Evolutionary conservation across 192 early-diverging fungal genomes (phyloP), one percentile per base, ranked within the genome.

Genomic region (Ambispora gerdemannii): DNA sequence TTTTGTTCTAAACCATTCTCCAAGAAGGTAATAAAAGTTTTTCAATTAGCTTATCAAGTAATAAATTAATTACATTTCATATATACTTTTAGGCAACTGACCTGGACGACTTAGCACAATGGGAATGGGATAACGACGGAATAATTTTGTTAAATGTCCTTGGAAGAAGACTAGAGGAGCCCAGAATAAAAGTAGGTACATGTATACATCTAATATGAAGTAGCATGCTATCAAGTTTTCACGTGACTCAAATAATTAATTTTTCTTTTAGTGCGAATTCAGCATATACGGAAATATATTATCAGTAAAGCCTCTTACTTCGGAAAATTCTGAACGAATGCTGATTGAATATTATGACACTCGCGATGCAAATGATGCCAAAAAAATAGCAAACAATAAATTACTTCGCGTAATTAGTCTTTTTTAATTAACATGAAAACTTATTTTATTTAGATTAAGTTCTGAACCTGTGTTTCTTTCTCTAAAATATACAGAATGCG

Each of bases 291-390:
- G 52, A 24, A 55, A 20, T 25, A 55, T 55, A 15, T 27, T 27
- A 55, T 7, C 22, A 55, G 22, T 55, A 10, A 24, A 25, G 22
- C 28, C 52, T 1, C 52, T 13, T 2, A 8, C 52, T 13, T 55
- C 22, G 11, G 52, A 55, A 11, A 27, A 55, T 24, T 11, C 28
- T 2, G 24, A 27, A 11, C 24, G 22, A 55, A 55, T 55, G 28
- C 22, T 19, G 0, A 20, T 75, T 4, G 81, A 84, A 47, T 86
- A 76, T 53, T 82, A 78, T 36, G 85, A 86, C 49, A 73, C 72
- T 11, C 74, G 85, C 33, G 63, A 72, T 4, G 80, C 82, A 20
- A 58, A 72, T 27, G 56, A 50, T 2, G 80, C 78, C 0, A 75
- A 71, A 33, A 22, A 74, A 0, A 47, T 52, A 3, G 72, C 84